Conservation (phyloP, 2,329 filamentous ascomycete genomes). For the Periconia sp. region DNA sequence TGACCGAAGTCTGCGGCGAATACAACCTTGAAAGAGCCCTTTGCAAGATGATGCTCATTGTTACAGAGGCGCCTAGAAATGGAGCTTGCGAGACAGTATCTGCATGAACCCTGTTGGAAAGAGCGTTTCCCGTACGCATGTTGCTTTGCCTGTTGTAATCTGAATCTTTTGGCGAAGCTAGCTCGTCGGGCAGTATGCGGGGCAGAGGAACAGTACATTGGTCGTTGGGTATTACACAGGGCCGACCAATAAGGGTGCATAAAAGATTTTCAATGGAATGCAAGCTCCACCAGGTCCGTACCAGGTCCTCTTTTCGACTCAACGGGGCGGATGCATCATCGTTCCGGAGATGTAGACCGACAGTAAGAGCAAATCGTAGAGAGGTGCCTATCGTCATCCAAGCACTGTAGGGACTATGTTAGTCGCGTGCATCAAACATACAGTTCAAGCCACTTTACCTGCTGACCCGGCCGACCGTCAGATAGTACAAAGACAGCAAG, state of each 20-base stretch:
- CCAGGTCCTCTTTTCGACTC: conserved; percentile 29
- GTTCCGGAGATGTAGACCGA: conserved; percentile 41
- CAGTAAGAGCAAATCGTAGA: conserved; percentile 35
- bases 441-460: conserved; percentile 27
- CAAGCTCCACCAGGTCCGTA: conserved; percentile 43
- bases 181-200: background rate
- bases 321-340: conserved; percentile 19
- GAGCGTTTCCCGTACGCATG: background rate
- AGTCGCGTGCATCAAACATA: background rate
- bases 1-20: conserved; percentile 26
- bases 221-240: conserved; percentile 31
- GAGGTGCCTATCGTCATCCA: conserved; percentile 40
- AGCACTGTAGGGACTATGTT: conserved; percentile 28
- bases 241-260: conserved; percentile 38
- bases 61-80: conserved; percentile 7
- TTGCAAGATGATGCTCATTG: conserved; percentile 15
- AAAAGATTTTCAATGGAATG: conserved; percentile 38
- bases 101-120: background rate
- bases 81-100: background rate
- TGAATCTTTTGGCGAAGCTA: background rate
- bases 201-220: conserved; percentile 32
- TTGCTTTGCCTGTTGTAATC: background rate
- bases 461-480: conserved; percentile 42
- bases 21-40: conserved; percentile 28
- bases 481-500: conserved; percentile 39